phyloP scores from a whole-genome alignment of 148 eudicot genomes.

The Fagopyrum homotropicum region DNA sequence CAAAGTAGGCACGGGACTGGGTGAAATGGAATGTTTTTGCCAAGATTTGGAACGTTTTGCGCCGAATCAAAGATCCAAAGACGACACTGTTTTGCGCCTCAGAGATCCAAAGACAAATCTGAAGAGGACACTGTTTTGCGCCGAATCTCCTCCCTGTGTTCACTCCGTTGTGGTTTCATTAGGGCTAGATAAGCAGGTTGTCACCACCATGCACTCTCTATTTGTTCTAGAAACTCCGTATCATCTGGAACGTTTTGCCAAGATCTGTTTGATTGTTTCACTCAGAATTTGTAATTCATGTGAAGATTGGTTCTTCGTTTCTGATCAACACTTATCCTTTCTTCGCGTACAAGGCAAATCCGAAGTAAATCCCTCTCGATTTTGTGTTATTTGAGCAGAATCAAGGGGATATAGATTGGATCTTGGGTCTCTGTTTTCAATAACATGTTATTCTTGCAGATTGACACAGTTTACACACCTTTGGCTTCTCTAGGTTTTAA shows the following conservation, averaged over 20 bases:
- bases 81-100: no score
- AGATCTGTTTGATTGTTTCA: conserved; percentile 4
- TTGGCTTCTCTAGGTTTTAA: conserved; percentile 9
- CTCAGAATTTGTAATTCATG: conserved; percentile 7
- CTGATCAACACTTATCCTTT: conserved; percentile 20
- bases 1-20: conserved; percentile 49
- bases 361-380: conserved; percentile 9
- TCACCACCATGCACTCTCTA: conserved; percentile 16
- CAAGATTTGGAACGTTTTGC: no score
- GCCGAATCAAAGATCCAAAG: no score
- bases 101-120: no score
- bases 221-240: conserved; percentile 7
- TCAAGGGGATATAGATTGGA: conserved; percentile 12
- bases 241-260: conserved; percentile 11
- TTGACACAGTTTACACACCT: conserved; percentile 17
- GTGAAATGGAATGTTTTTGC: conserved; percentile 39
- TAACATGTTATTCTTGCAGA: conserved; percentile 18
- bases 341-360: conserved; percentile 17
- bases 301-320: conserved; percentile 13
- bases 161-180: background rate
- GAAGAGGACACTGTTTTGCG: conserved; percentile 11
- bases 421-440: conserved; percentile 7
- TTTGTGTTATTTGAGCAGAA: conserved; percentile 17
- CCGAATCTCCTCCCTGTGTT: conserved; percentile 11
- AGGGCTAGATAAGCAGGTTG: conserved; percentile 9